Evolutionary conservation across 306 rosid genomes (phyloP).

Genomic region (Begonia fuchsioides): DNA sequence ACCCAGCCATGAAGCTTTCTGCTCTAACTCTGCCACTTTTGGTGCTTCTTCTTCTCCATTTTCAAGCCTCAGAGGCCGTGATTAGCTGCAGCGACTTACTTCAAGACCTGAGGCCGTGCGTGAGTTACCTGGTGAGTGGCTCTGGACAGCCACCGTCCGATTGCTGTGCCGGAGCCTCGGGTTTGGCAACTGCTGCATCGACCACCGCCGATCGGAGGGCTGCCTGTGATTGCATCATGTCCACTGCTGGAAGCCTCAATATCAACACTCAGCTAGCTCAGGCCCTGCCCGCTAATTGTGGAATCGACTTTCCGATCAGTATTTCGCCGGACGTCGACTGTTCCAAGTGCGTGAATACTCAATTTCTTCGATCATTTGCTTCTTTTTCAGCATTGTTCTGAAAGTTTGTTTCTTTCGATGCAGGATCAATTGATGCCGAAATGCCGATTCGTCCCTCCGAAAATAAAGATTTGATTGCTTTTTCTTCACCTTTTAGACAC

Average conservation of each 20-base stretch:
- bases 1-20: constrained; percentile 19
- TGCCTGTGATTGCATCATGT: constrained; percentile 55
- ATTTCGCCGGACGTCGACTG: constrained; percentile 58
- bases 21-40: constrained; percentile 2
- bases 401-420: neutral
- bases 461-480: too few relatives aligned
- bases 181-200: constrained; percentile 43
- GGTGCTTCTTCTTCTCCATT: constrained; percentile 16
- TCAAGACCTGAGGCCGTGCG: constrained; percentile 43
- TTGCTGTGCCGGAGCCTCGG: constrained; percentile 52
- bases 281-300: constrained; percentile 58
- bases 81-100: constrained; percentile 43
- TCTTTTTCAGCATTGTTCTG: neutral
- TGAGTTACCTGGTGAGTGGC: constrained; percentile 53
- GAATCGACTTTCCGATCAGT: constrained; percentile 21
- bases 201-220: constrained; percentile 35
- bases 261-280: constrained; percentile 35
- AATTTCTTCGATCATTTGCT: neutral
- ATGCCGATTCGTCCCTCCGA: neutral
- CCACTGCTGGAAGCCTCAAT: constrained; percentile 31
- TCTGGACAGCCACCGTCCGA: constrained; percentile 49
- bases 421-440: neutral
- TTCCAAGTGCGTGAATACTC: constrained; percentile 28
- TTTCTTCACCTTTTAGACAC: too few relatives aligned
- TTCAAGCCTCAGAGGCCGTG: constrained; percentile 35